phyloP scores from a whole-genome alignment of 2,329 filamentous ascomycete genomes.

The Hymenoscyphus salicellus region DNA sequence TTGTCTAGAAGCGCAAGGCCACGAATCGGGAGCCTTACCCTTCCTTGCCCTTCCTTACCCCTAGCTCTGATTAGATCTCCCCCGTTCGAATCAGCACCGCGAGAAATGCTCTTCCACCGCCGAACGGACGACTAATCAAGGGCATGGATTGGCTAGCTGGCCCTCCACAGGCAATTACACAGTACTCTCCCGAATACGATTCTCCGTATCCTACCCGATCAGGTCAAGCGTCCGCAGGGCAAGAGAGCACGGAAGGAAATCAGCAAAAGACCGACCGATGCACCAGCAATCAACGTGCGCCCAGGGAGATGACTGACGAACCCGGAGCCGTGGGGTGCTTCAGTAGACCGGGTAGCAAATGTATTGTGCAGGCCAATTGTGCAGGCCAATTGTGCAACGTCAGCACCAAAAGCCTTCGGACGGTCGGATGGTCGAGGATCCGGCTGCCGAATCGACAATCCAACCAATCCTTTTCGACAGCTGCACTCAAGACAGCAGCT shows the following conservation, averaged over 20 bases:
- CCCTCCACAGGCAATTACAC: neutral
- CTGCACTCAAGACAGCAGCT: neutral
- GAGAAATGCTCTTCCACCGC: neutral
- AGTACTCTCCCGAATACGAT: slow-evolving; percentile 3
- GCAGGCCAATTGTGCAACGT: too few species aligned
- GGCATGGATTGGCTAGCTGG: neutral
- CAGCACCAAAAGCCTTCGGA: neutral
- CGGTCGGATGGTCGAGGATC: neutral
- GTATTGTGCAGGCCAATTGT: too few species aligned
- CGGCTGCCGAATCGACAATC: neutral
- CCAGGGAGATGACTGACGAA: too few species aligned
- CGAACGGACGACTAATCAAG: neutral
- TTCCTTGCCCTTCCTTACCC: too few species aligned
- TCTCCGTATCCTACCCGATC: neutral
- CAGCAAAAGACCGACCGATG: too few species aligned
- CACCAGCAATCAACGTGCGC: too few species aligned
- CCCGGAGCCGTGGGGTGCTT: too few species aligned
- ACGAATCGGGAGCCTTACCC: neutral
- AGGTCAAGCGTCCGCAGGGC: neutral
- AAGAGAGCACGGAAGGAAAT: neutral
- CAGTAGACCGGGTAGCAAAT: too few species aligned
- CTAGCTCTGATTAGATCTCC: neutral
- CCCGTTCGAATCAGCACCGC: neutral
- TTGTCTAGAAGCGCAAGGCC: neutral
- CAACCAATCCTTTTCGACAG: neutral